Evolutionary conservation across 768 basidiomycete genomes (phyloP), one percentile per base, ranked within the genome.

Genomic region (Hortiboletus campestris): DNA sequence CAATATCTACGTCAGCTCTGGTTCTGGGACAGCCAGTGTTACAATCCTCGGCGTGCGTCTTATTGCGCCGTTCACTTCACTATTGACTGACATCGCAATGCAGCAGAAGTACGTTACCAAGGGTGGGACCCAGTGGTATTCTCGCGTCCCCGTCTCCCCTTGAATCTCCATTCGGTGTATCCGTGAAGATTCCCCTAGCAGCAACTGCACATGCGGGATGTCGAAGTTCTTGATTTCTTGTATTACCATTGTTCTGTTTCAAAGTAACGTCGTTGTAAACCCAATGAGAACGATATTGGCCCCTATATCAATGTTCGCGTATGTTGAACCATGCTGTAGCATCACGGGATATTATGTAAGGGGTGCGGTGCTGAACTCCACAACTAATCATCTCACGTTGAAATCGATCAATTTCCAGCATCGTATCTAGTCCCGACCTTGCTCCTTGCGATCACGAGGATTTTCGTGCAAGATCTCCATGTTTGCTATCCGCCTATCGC

Each of bases 21-120:
- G 31, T 12, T 38, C 49, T 46, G 55, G 55, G n/a, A 14, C 28
- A 6, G 44, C 55, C 10, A 51, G 40, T 19, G 49, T 56, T 19
- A 45, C 16, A 17, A 56, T 56, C 25, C 49, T 56, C 17, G 49
- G 44, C 45, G 45, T 46, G 19, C 29, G 45, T 46, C 6, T 46
- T 6, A 32, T 32, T n/a, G n/a, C 8, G 19, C 29, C 2, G 13
- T 12, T 5, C 45, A 8, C 31, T 32, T 46, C 14, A 32, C 6
- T 32, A 10, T 43, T 32, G 48, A 35, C 43, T 56, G 14, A 52
- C 32, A 8, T 20, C 11, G n/a, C 7, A 17, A 51, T 31, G 22
- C n/a, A 56, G 55, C 17, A 20, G 5, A 20, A 34, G 6, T 56
- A 56, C 31, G 38, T 6, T 22, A 34, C 49, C 9, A 16, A 39